phyloP scores from a whole-genome alignment of 192 early-diverging fungal genomes.

The Phycomyces blakesleeanus region DNA sequence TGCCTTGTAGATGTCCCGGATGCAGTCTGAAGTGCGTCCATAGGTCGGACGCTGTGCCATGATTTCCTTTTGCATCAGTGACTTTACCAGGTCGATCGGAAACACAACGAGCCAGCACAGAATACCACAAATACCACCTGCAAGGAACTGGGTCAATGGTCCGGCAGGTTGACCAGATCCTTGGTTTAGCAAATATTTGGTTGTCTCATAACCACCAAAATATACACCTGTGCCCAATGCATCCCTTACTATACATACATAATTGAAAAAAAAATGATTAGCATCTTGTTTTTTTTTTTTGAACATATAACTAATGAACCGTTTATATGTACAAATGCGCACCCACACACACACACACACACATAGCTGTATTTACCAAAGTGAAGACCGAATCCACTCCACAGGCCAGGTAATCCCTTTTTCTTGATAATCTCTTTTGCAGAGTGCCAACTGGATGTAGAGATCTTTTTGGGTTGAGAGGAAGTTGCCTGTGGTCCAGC shows the following conservation, averaged over 20 bases:
- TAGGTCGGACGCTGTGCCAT: conserved; percentile 45
- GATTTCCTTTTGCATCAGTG: conserved; percentile 70
- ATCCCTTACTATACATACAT: conserved; percentile 43
- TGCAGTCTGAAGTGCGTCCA: conserved; percentile 41
- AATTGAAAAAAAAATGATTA: not conserved
- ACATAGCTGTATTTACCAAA: conserved; percentile 31
- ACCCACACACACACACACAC: too few species aligned
- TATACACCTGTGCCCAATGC: conserved; percentile 68
- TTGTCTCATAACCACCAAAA: conserved; percentile 66
- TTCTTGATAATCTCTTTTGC: conserved; percentile 46
- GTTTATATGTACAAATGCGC: too few species aligned
- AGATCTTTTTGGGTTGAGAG: not conserved
- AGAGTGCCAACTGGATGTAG: conserved; percentile 47
- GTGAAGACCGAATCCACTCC: conserved; percentile 42
- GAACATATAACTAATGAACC: too few species aligned
- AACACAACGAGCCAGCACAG: conserved; percentile 77
- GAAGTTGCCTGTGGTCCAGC: too few species aligned
- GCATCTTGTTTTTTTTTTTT: too few species aligned
- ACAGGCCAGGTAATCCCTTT: conserved; percentile 48
- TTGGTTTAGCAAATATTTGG: conserved; percentile 4
- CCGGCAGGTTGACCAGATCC: conserved; percentile 33
- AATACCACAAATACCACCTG: conserved; percentile 75
- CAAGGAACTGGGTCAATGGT: conserved; percentile 68
- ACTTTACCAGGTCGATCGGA: conserved; percentile 75
- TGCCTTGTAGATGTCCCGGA: conserved; percentile 46